A percentile compares a stretch with the other conserved stretches of the same genome.
Evolutionary conservation across 805 yeast genomes (phyloP).

Genomic region (Torulaspora delbrueckii): DNA sequence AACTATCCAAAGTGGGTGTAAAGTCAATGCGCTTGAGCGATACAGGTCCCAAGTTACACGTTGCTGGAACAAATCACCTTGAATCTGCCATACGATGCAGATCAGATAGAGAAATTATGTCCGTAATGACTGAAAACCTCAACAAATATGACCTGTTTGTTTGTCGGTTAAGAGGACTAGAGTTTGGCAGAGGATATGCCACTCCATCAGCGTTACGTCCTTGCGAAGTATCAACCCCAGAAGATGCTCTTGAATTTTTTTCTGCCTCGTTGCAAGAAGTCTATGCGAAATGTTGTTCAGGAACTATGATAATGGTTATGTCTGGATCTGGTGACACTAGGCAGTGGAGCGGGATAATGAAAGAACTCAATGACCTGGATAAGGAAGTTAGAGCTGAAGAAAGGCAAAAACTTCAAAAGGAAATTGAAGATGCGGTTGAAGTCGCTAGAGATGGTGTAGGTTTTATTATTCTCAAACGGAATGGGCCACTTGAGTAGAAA

Average conservation of each 20-base stretch:
- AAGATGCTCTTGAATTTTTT: conserved; percentile 30
- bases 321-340: conserved; percentile 61
- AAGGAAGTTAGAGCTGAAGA: conserved; percentile 39
- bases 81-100: conserved; percentile 38
- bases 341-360: conserved; percentile 38
- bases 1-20: conserved; percentile 31
- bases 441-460: conserved; percentile 58
- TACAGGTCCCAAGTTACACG: conserved; percentile 25
- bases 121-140: conserved; percentile 37
- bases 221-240: conserved; percentile 7
- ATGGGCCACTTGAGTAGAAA: conserved; percentile 1
- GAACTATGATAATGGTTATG: conserved; percentile 55
- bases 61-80: neutral
- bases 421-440: conserved; percentile 43
- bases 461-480: conserved; percentile 46
- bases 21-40: conserved; percentile 37
- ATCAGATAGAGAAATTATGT: conserved; percentile 58
- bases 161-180: conserved; percentile 56
- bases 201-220: conserved; percentile 22
- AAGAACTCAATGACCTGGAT: conserved; percentile 41
- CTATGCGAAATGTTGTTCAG: conserved; percentile 49
- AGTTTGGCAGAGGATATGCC: conserved; percentile 38
- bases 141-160: conserved; percentile 46
- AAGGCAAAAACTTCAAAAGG: conserved; percentile 42
- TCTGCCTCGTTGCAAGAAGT: conserved; percentile 45